These are phyloP conservation scores for Cinnamomum micranthum DNA, from an alignment of 164 flowering plant species.

Conservation along the genomic window DNA sequence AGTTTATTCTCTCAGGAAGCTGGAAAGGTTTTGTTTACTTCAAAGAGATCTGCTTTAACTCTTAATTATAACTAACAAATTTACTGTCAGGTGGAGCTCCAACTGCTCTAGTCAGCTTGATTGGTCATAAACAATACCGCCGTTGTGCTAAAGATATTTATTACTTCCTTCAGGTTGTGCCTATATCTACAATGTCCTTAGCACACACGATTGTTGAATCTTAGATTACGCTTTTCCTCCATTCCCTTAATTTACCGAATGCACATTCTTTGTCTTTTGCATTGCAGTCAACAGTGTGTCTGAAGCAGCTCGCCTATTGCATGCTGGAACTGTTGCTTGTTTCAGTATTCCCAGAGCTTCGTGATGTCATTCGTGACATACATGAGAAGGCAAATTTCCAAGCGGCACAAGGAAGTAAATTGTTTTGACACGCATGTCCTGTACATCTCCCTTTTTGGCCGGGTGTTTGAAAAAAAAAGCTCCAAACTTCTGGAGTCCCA, in stretches of 20 bases:
- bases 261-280: background rate
- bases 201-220: background rate
- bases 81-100: slow-evolving; percentile 76
- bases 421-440: background rate
- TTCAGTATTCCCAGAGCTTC: slow-evolving; percentile 87
- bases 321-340: slow-evolving; percentile 66
- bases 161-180: slow-evolving; percentile 82
- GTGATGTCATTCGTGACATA: slow-evolving; percentile 49
- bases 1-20: background rate
- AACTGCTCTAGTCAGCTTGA: slow-evolving; percentile 77
- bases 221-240: background rate
- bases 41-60: background rate
- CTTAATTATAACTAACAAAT: no score
- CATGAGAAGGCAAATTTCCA: slow-evolving; percentile 42
- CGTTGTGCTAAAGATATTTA: slow-evolving; percentile 87
- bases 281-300: slow-evolving; percentile 73
- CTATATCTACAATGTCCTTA: background rate
- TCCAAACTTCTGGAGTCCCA: background rate
- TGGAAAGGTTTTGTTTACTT: background rate
- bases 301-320: slow-evolving; percentile 87
- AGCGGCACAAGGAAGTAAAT: slow-evolving; percentile 23
- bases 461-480: background rate
- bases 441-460: background rate
- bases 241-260: background rate
- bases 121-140: slow-evolving; percentile 83